Evolutionary conservation across 2,329 filamentous ascomycete species (phyloP), one percentile per base, ranked within the genome.

Genomic region (Corniculantispora saksenae): DNA sequence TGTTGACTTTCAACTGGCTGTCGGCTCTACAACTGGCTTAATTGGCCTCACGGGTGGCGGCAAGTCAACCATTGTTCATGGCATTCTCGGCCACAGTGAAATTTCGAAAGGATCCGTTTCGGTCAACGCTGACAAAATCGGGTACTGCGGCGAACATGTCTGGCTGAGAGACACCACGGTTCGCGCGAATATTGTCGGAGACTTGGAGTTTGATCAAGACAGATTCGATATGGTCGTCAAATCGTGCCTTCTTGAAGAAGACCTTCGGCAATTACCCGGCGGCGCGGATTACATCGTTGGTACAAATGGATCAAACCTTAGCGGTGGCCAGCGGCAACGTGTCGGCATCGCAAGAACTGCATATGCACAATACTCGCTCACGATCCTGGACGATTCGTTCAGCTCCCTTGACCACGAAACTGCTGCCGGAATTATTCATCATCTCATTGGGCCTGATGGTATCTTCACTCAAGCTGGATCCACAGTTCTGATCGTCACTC

Each of bases 271-370:
- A 48, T 48, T 61, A 3, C 48, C 47, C 8, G 29, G 25, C 7
- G 48, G 59, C 23, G 48, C 23, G 9, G 48, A 51, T 19, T 53
- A 51, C 10, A 21, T 61, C 35, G 59, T 61, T 53, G 59, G 59
- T 23, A 43, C 48, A n/a, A 48, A 61, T 17, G 59, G 59, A 2
- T 21, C 21, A 12, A 53, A 38, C 15, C 21, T 61, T 7, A 61
- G 59, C 29, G 59, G 59, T 6, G 59, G 59, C 3, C 59, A 61
- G 19, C 45, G 59, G 19, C 59, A 61, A 5, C 27, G 59, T 17
- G 59, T 61, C 21, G 59, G 27, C 12, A 21, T 61, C 19, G 59
- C 59, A 8, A 38, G 59, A 29, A 43, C 59, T 19, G 48, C 35
- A 15, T 61, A 54, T 48, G 47, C 59, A 2, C 12, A 53, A 15